Evolutionary conservation across 192 early-diverging fungal species (phyloP).

Genomic region (Entrophospora sp.): DNA sequence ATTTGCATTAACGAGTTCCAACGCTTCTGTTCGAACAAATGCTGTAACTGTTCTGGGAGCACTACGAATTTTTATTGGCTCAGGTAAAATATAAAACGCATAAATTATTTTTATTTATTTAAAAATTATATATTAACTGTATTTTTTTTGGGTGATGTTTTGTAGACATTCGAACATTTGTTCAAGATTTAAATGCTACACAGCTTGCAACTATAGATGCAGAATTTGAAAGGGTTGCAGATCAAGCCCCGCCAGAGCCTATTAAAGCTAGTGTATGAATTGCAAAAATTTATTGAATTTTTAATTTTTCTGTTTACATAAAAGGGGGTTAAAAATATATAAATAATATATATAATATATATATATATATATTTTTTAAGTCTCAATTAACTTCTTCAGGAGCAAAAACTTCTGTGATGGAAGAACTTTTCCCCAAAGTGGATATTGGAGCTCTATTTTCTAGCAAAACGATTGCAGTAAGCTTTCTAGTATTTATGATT

Average conservation of each 20-base stretch:
- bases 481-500: too few relatives aligned
- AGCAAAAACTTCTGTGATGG: conserved; percentile 43
- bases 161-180: conserved; percentile 68
- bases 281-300: background rate
- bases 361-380: conserved; percentile 7
- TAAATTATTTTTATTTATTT: background rate
- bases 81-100: conserved; percentile 34
- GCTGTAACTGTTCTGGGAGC: conserved; percentile 76
- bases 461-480: conserved; percentile 38
- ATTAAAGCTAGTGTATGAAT: conserved; percentile 36
- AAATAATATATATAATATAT: background rate
- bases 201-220: conserved; percentile 78
- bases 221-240: conserved; percentile 86
- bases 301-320: background rate
- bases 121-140: conserved; percentile 18
- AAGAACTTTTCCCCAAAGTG: conserved; percentile 81
- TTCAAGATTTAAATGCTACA: conserved; percentile 80
- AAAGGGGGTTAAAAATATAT: too few relatives aligned
- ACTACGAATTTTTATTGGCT: conserved; percentile 73
- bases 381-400: background rate
- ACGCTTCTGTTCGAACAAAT: conserved; percentile 70
- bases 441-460: conserved; percentile 65
- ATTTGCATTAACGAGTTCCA: conserved; percentile 70
- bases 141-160: too few relatives aligned
- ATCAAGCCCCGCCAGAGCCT: conserved; percentile 54